Evolutionary conservation across 345 rosid genomes (phyloP), one percentile per base, ranked within the genome.

Genomic region (Cardamine chenopodiifolia): DNA sequence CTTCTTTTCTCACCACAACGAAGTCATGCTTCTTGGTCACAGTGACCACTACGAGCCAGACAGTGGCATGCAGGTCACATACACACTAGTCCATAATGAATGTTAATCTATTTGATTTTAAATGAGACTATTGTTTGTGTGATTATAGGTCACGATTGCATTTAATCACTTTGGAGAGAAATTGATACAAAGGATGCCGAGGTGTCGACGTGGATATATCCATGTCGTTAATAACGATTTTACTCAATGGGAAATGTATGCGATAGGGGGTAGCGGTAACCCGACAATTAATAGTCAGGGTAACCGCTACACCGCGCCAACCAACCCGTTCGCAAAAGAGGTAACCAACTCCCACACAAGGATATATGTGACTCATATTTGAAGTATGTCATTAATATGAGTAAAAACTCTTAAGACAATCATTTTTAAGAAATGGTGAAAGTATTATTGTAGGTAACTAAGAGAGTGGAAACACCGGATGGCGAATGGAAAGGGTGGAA

Each of bases 241-340:
- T 70, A 91, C 99, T 0, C 85, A 82, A 47, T 95, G 99, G 99
- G 97, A 95, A 73, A 95, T 95, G 99, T 95, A 95, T 31, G 99
- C 98, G 0, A 95, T 95, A 49, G 99, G 99, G 0, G 99, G 99
- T 4, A 95, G 99, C 45, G 99, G 93, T 13, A 92, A 80, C 73
- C 97, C 99, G 0, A 95, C 99, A 34, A 95, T 95, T 25, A 95
- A 92, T 42, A 92, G 99, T 76, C 98, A 95, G 68, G 97, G 98
- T 48, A 95, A 95, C 68, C 92, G 97, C 2, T 95, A 90, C 80
- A 89, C 81, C 14, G 99, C 99, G 20, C 99, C 99, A 25, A 22
- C 82, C 5, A 66, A 95, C 74, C 96, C 32, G 1, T 79, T 89
- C 39, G 99, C 99, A 26, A 95, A 95, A 72, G 91, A 92, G 97